Evolutionary conservation across 1,284 basidiomycete genomes (phyloP).

Genomic region (Gymnopus androsaceus): DNA sequence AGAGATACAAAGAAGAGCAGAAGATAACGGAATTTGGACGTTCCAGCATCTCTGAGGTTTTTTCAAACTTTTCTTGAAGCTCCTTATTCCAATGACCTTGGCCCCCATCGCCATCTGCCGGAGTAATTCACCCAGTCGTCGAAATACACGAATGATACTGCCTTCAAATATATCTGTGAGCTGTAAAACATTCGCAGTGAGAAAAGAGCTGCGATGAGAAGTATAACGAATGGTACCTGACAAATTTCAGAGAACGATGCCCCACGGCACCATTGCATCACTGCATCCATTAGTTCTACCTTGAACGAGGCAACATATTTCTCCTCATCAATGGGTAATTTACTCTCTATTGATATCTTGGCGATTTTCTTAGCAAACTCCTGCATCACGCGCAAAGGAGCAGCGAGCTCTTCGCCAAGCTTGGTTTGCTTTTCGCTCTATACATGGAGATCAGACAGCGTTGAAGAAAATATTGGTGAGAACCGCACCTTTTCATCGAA

Average conservation of each 20-base stretch:
- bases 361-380: constrained; percentile 94
- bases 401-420: constrained; percentile 90
- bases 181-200: constrained; percentile 41
- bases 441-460: background rate
- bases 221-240: constrained; percentile 61
- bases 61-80: constrained; percentile 84
- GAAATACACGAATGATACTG: constrained; percentile 90
- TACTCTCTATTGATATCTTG: constrained; percentile 92
- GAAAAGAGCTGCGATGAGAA: background rate
- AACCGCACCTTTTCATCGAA: constrained; percentile 87
- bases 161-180: constrained; percentile 97
- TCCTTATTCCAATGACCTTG: constrained; percentile 96
- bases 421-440: constrained; percentile 88
- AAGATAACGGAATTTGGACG: constrained; percentile 93
- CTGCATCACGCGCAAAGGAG: constrained; percentile 91
- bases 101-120: constrained; percentile 95
- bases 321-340: constrained; percentile 87
- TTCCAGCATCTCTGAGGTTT: constrained; percentile 70
- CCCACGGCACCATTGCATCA: constrained; percentile 96
- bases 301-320: constrained; percentile 97
- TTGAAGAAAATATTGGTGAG: constrained; percentile 7
- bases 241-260: constrained; percentile 96
- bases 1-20: constrained; percentile 84
- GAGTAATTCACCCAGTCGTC: constrained; percentile 90
- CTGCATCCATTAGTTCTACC: constrained; percentile 97